phyloP scores from a whole-genome alignment of 208 protist species.

The Trypanosoma mega region DNA sequence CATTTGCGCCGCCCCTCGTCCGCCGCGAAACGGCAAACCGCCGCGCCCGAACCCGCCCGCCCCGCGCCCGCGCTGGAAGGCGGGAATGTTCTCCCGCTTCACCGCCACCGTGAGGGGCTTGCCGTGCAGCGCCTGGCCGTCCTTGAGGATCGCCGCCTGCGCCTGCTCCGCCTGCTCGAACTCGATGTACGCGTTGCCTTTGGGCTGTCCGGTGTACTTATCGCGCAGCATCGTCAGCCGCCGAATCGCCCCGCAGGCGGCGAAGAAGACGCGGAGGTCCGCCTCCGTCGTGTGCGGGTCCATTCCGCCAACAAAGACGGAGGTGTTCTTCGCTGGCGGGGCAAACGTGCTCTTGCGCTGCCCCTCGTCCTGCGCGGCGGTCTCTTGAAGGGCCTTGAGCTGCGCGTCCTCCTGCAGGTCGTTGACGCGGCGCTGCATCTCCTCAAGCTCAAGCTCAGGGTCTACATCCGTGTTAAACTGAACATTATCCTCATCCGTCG shows the following conservation, averaged over 20 bases:
- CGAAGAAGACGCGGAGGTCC: slow-evolving; percentile 93
- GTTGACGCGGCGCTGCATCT: slow-evolving; percentile 78
- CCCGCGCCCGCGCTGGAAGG: slow-evolving; percentile 62
- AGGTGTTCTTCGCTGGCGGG: slow-evolving; percentile 57
- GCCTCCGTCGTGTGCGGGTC: slow-evolving; percentile 86
- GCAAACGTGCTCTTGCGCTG: slow-evolving; percentile 63
- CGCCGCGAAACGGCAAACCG: slow-evolving; percentile 34
- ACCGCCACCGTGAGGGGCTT: slow-evolving; percentile 77
- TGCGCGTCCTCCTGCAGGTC: slow-evolving; percentile 85
- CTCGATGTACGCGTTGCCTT: slow-evolving; percentile 93
- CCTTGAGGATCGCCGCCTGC: slow-evolving; percentile 77
- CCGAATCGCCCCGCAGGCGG: slow-evolving; percentile 81
- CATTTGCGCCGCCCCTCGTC: slow-evolving; percentile 47
- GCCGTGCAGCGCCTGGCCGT: slow-evolving; percentile 83
- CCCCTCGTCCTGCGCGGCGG: slow-evolving; percentile 79
- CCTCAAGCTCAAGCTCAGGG: slow-evolving; percentile 69
- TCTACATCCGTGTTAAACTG: slow-evolving; percentile 50
- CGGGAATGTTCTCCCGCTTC: slow-evolving; percentile 87
- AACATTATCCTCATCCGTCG: slow-evolving; percentile 24
- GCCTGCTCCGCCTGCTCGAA: slow-evolving; percentile 88
- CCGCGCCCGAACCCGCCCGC: slow-evolving; percentile 26
- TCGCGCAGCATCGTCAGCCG: slow-evolving; percentile 92
- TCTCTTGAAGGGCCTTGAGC: slow-evolving; percentile 77
- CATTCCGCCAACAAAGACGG: slow-evolving; percentile 92
- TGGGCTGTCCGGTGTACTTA: slow-evolving; percentile 85